Evolutionary conservation across 2,329 filamentous ascomycete genomes (phyloP), one percentile per base, ranked within the genome.

Genomic region (Cladophialophora psammophila): DNA sequence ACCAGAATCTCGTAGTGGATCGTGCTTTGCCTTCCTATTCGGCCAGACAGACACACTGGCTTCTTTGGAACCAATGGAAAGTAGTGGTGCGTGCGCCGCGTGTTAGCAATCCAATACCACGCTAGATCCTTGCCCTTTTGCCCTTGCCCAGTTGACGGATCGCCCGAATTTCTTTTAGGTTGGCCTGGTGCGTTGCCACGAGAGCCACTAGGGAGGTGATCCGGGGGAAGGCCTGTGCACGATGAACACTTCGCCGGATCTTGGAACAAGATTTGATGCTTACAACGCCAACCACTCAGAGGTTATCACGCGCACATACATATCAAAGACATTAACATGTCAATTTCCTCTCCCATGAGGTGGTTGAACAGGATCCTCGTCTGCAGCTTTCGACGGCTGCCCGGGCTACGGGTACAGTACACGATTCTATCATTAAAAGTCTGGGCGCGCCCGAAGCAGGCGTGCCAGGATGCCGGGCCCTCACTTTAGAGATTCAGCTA

Each of bases 151-250:
- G 15, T 50, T 50, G 18, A 50, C 45, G 8, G 20, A 12, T 26
- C 18, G 18, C 20, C 45, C 45, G 20, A 50, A 50, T 50, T 50
- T 26, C 45, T 31, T 20, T 50, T 50, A 50, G 18, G 18, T 50
- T 50, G 18, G 45, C 20, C 45, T 50, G 20, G 45, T 50, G 45
- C 12, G 45, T 31, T 50, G 45, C 45, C 45, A 50, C 45, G 45
- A 50, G 45, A 50, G 45, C 45, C 45, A 26, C 45, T 50, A 50
- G 45, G 45, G 45, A 50, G 45, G 45, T 50, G 20, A 50, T 50
- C 45, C 45, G 31, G 53, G 35, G 35, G 31, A 38, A 35, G 53
- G 53, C 53, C 53, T 55, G 53, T 55, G 53, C 53, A 36, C 53
- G 35, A 55, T 55, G 53, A 35, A 55, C 53, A n/a, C 32, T 20